These are phyloP conservation scores for Brasilioporus rufonigricans DNA, from an alignment of 768 basidiomycete genomes.

Conservation along the genomic window DNA sequence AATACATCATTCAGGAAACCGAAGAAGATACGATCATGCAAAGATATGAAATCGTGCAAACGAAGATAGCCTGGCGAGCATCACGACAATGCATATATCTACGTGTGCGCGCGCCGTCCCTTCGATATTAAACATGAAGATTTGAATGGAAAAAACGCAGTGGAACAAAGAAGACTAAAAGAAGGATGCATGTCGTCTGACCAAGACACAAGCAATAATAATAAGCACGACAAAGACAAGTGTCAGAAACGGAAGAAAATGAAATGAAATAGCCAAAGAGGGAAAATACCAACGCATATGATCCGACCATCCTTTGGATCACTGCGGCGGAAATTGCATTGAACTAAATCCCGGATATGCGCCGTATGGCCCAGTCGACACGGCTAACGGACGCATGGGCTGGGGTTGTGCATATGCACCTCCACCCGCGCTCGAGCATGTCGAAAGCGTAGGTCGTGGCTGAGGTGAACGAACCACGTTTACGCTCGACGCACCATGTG, in stretches of 20 bases:
- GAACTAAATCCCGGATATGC: slow-evolving; percentile 19
- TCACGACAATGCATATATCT: background rate
- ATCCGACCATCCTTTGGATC: background rate
- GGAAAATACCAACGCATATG: background rate
- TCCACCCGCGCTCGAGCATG: slow-evolving; percentile 1
- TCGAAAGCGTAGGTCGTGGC: slow-evolving; percentile 12
- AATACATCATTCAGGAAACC: background rate
- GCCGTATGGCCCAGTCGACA: slow-evolving; percentile 17
- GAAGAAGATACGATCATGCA: background rate
- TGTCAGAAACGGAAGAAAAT: background rate
- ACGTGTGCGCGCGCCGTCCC: background rate
- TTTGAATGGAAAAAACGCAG: background rate
- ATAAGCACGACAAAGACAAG: slow-evolving; percentile 12
- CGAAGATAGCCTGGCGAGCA: background rate
- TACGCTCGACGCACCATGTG: slow-evolving; percentile 11
- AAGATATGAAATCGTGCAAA: background rate
- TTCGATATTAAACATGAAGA: background rate
- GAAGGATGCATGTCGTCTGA: slow-evolving; percentile 3
- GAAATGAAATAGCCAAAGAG: background rate
- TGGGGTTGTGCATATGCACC: slow-evolving; percentile 25
- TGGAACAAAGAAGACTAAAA: background rate
- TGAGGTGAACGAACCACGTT: slow-evolving; percentile 20
- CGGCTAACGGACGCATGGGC: slow-evolving; percentile 17
- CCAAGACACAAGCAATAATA: slow-evolving; percentile 20
- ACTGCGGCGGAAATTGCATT: slow-evolving; percentile 25